A percentile compares a stretch with the other conserved stretches of the same genome.
Evolutionary conservation across 2,329 filamentous ascomycete species (phyloP).

Genomic region (Beauveria pseudobassiana): DNA sequence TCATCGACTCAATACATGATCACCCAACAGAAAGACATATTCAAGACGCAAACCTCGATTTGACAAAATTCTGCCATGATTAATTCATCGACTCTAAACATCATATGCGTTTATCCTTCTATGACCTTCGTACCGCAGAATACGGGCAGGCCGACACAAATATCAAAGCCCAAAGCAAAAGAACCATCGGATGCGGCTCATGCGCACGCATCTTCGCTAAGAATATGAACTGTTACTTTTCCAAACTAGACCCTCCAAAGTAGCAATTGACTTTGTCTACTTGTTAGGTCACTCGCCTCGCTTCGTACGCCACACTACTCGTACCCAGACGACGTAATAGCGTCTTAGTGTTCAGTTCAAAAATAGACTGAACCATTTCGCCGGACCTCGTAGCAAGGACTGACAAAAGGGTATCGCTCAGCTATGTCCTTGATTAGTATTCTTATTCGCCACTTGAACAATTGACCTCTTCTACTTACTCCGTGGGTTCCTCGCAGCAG

Average conservation of each 20-base stretch:
- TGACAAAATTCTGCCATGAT: neutral
- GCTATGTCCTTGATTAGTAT: slow-evolving; percentile 29
- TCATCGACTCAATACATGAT: neutral
- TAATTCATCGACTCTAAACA: neutral
- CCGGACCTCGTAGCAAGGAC: slow-evolving; percentile 69
- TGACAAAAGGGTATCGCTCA: slow-evolving; percentile 76
- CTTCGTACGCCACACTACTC: neutral
- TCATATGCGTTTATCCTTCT: slow-evolving; percentile 2
- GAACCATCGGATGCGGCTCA: neutral
- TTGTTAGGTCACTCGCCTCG: too few relatives aligned
- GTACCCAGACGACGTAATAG: neutral
- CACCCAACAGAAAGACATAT: neutral
- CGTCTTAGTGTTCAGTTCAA: slow-evolving; percentile 28
- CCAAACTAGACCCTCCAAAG: neutral
- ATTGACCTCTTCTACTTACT: slow-evolving; percentile 45
- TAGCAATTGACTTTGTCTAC: neutral
- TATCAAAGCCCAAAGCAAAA: neutral
- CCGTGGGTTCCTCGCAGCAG: slow-evolving; percentile 89
- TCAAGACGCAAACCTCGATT: neutral
- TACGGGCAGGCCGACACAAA: neutral
- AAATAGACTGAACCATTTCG: slow-evolving; percentile 71
- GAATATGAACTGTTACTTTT: slow-evolving; percentile 2
- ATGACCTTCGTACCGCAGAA: neutral
- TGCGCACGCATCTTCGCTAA: slow-evolving; percentile 3
- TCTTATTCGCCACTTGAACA: neutral